phyloP scores from a whole-genome alignment of 768 basidiomycete genomes.

The Lactarius tabidus region DNA sequence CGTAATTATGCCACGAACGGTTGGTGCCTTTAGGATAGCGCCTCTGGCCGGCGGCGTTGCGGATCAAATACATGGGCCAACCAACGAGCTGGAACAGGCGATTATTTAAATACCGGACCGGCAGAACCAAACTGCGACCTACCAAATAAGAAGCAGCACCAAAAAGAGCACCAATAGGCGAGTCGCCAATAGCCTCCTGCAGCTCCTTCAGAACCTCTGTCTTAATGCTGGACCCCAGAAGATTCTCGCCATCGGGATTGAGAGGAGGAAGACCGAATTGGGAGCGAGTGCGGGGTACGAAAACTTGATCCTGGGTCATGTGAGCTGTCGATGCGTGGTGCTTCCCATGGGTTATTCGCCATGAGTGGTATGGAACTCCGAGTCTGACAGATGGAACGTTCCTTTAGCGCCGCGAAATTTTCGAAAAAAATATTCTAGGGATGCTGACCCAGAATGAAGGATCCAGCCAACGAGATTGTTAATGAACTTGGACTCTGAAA shows the following conservation, averaged over 20 bases:
- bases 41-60: slow-evolving; percentile 82
- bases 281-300: slow-evolving; percentile 86
- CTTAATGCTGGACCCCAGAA: slow-evolving; percentile 58
- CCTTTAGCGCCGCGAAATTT: not conserved
- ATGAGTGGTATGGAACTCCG: slow-evolving; percentile 95
- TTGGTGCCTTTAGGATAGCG: slow-evolving; percentile 75
- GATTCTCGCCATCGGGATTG: slow-evolving; percentile 63
- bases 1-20: slow-evolving; percentile 49
- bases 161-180: slow-evolving; percentile 67
- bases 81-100: slow-evolving; percentile 54
- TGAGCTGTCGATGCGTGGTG: slow-evolving; percentile 95
- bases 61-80: slow-evolving; percentile 79
- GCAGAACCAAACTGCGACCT: not conserved
- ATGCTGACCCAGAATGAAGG: slow-evolving; percentile 77
- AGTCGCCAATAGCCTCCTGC: slow-evolving; percentile 86
- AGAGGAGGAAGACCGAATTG: slow-evolving; percentile 60
- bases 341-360: slow-evolving; percentile 91
- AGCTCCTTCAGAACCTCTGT: slow-evolving; percentile 68
- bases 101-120: not conserved
- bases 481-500: slow-evolving; percentile 85
- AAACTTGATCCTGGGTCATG: slow-evolving; percentile 94
- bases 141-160: slow-evolving; percentile 59
- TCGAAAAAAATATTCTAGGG: slow-evolving; percentile 6
- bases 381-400: slow-evolving; percentile 45
- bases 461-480: slow-evolving; percentile 94